phyloP scores from a whole-genome alignment of 2,329 filamentous ascomycete species.

The Xylaria sp. region DNA sequence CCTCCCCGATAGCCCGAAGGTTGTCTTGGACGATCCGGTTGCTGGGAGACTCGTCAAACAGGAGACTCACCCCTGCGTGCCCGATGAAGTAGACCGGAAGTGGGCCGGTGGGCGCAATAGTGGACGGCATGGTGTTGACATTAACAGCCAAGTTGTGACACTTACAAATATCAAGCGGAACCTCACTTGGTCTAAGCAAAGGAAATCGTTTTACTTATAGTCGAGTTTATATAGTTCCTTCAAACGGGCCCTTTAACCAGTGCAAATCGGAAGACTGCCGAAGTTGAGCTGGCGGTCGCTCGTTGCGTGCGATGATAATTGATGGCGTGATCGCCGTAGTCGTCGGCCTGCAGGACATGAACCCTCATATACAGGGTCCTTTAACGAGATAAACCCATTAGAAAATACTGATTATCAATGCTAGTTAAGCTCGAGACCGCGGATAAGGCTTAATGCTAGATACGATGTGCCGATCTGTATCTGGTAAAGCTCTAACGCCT shows the following conservation, averaged over 20 bases:
- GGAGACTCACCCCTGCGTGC: constrained; percentile 25
- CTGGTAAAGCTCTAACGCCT: background rate
- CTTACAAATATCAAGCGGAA: background rate
- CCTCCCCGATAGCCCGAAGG: constrained; percentile 23
- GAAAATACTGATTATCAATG: background rate
- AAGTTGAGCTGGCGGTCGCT: constrained; percentile 6
- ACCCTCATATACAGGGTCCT: background rate
- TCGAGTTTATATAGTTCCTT: constrained; percentile 9
- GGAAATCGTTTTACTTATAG: constrained; percentile 7
- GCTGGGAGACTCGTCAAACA: constrained; percentile 19
- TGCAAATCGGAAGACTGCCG: constrained; percentile 17
- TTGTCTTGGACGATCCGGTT: constrained; percentile 27
- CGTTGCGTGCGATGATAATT: constrained; percentile 22
- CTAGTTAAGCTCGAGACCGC: background rate
- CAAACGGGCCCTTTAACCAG: background rate
- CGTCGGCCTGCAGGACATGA: constrained; percentile 3
- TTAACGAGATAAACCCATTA: background rate
- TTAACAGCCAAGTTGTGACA: background rate
- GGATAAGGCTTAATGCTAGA: background rate
- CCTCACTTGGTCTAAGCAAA: constrained; percentile 1
- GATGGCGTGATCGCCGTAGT: constrained; percentile 20
- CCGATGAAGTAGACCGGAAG: constrained; percentile 30
- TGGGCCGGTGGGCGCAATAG: constrained; percentile 10
- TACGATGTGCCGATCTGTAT: background rate
- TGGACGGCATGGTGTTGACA: constrained; percentile 20